Conservation (phyloP, 225 moss, liverwort and hornwort genomes). For the Neckera pumila region DNA sequence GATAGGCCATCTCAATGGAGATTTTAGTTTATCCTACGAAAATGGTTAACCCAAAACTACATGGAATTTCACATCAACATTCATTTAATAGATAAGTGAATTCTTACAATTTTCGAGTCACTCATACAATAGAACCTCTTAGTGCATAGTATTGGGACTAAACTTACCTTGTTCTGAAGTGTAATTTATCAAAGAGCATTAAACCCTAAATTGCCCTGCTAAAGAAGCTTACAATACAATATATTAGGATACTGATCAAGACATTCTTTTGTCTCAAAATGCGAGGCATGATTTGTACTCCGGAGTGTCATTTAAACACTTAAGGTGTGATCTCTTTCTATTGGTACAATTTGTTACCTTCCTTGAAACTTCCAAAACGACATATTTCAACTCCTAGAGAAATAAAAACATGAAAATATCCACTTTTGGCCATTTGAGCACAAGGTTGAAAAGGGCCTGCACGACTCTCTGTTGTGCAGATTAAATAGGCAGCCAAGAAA, state of each 20-base stretch:
- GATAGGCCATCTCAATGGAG: accelerated
- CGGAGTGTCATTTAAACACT: neutral
- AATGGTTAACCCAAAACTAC: neutral
- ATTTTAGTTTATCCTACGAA: too few species aligned
- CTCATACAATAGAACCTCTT: too few species aligned
- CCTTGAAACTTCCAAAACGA: neutral
- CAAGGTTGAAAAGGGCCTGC: neutral
- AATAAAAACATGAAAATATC: neutral
- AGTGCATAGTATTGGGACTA: too few species aligned
- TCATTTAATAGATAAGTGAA: neutral
- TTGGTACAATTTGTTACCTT: neutral
- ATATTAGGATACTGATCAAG: neutral
- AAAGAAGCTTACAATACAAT: neutral
- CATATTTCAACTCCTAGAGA: neutral
- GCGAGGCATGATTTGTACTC: neutral
- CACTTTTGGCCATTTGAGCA: neutral
- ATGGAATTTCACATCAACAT: accelerated
- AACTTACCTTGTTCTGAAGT: neutral
- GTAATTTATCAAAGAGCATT: neutral
- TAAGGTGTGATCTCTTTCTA: neutral
- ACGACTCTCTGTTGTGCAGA: neutral
- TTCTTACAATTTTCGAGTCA: neutral
- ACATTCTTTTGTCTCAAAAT: neutral
- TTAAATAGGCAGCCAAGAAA: neutral
- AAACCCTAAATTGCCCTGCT: neutral